Conservation (phyloP, 2,329 filamentous ascomycete genomes). For the Scedosporium dehoogii region DNA sequence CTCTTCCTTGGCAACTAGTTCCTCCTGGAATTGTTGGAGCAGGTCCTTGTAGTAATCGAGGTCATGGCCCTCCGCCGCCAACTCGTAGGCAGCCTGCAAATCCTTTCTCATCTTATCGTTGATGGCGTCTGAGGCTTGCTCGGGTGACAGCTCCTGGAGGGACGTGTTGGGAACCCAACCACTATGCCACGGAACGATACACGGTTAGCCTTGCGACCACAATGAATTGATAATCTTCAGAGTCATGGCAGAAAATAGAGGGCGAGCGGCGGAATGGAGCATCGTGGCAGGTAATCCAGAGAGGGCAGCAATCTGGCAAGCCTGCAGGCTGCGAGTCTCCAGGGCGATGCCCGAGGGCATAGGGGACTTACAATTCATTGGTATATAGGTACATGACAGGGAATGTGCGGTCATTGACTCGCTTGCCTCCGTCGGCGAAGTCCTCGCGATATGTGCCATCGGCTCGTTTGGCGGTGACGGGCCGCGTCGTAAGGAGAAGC, state of each 20-base stretch:
- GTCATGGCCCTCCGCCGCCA: constrained; percentile 69
- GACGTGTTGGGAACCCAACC: constrained; percentile 86
- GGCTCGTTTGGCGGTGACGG: constrained; percentile 68
- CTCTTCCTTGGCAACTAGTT: constrained; percentile 45
- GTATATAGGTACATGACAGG: constrained; percentile 92
- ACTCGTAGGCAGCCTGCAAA: constrained; percentile 66
- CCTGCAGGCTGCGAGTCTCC: background rate
- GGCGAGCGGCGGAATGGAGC: too few species aligned
- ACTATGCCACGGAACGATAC: constrained; percentile 35
- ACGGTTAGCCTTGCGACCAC: constrained; percentile 3
- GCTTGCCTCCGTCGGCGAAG: constrained; percentile 80
- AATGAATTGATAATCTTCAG: background rate
- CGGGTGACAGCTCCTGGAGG: constrained; percentile 65
- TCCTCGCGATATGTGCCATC: constrained; percentile 85
- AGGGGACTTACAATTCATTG: constrained; percentile 85
- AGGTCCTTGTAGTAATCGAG: constrained; percentile 77
- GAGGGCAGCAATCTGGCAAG: background rate
- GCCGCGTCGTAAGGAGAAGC: constrained; percentile 64
- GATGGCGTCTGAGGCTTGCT: constrained; percentile 57
- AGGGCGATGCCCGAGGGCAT: background rate
- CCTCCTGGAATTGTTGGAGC: constrained; percentile 59
- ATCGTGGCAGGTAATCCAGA: background rate
- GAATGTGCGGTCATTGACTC: constrained; percentile 74
- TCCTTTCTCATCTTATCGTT: constrained; percentile 74
- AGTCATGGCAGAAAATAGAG: too few species aligned